Percentiles rank a stretch among this genome's conserved stretches.
These are phyloP conservation scores for Prunus yedoensis DNA, from an alignment of 331 rosid species.

Conservation along the genomic window DNA sequence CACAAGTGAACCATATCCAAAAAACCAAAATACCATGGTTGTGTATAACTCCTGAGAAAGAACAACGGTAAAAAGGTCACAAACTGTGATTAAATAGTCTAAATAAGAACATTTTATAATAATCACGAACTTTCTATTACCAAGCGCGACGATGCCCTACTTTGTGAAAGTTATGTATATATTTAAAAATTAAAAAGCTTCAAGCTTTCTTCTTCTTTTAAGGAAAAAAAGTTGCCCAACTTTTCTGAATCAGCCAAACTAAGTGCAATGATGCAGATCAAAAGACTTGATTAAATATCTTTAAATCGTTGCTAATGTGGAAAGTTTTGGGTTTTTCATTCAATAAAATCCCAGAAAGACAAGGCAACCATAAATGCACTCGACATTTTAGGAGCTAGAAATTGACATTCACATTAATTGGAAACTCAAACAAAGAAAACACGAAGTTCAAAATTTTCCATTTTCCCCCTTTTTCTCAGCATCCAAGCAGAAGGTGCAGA, in stretches of 20 bases:
- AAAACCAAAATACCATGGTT: constrained; percentile 91
- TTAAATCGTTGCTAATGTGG: background rate
- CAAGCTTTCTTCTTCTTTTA: background rate
- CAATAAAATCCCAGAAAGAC: background rate
- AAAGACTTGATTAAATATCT: too few relatives aligned
- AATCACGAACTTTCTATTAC: background rate
- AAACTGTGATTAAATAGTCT: background rate
- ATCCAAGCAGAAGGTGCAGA: constrained; percentile 11
- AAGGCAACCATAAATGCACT: background rate
- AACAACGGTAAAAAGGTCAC: background rate
- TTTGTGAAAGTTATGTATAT: background rate
- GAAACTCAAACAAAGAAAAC: background rate
- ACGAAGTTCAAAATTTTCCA: background rate
- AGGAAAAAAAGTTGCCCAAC: background rate
- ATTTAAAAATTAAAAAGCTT: background rate
- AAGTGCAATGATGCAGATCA: too few relatives aligned
- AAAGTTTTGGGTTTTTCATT: background rate
- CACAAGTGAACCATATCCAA: constrained; percentile 94
- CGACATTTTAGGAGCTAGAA: background rate
- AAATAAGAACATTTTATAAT: background rate
- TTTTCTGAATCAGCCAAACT: background rate
- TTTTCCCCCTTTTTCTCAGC: background rate
- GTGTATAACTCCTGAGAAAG: constrained; percentile 34
- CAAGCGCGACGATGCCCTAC: background rate
- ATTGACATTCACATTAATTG: background rate